A percentile compares a stretch with the other conserved stretches of the same genome.
These are phyloP conservation scores for Clarireedia homoeocarpa DNA, from an alignment of 2,329 filamentous ascomycete species.

Conservation along the genomic window DNA sequence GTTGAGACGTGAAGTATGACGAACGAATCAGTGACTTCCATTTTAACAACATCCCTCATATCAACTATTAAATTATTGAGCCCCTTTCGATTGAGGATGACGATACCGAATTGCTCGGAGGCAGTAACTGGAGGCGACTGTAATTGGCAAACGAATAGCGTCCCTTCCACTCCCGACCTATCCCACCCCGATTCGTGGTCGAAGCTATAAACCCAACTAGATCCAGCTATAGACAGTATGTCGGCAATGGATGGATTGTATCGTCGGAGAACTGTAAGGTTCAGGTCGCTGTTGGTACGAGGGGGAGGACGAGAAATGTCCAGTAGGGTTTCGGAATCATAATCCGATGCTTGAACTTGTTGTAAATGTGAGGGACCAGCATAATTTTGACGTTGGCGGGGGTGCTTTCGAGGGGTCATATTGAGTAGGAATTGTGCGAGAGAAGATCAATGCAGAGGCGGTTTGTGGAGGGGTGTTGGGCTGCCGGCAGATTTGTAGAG, in stretches of 20 bases:
- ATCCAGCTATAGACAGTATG: conserved; percentile 75
- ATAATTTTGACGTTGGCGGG: conserved; percentile 28
- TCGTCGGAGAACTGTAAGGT: conserved; percentile 74
- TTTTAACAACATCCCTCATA: conserved; percentile 51
- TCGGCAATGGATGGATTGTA: conserved; percentile 67
- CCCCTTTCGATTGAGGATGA: conserved; percentile 65
- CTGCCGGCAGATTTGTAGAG: background rate
- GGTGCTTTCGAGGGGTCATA: conserved; percentile 33
- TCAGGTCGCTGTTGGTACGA: conserved; percentile 75
- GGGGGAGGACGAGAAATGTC: conserved; percentile 30
- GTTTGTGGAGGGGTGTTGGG: background rate
- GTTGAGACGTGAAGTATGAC: conserved; percentile 35
- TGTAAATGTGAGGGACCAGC: conserved; percentile 26
- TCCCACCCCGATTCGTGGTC: conserved; percentile 66
- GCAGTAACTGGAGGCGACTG: conserved; percentile 31
- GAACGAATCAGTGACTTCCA: conserved; percentile 53
- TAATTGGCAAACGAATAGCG: conserved; percentile 76
- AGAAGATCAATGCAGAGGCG: no score
- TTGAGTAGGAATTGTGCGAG: background rate
- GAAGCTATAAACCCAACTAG: conserved; percentile 81
- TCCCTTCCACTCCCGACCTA: conserved; percentile 77
- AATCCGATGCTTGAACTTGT: conserved; percentile 42
- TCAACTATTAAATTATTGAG: conserved; percentile 64
- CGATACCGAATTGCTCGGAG: conserved; percentile 46
- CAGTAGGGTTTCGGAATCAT: conserved; percentile 39